A percentile compares a stretch with the other conserved stretches of the same genome.
phyloP scores from a whole-genome alignment of 768 basidiomycete genomes.

The Hirschioporus abietinus region DNA sequence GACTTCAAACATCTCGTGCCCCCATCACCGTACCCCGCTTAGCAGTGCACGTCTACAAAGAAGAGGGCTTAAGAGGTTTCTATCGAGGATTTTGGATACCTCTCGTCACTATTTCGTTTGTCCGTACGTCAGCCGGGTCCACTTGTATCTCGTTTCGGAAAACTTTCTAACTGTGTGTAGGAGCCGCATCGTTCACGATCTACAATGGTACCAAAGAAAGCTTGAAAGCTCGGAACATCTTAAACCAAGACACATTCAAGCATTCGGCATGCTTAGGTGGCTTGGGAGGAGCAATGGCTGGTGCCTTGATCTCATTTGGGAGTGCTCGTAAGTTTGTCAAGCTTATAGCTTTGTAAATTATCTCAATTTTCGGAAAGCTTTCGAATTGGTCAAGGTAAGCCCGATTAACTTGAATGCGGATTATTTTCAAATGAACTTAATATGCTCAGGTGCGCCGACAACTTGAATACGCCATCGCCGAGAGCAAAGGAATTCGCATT shows the following conservation, averaged over 20 bases:
- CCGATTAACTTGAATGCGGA: conserved; percentile 4
- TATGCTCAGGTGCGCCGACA: conserved; percentile 73
- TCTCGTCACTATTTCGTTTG: conserved; percentile 91
- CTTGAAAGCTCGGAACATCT: conserved; percentile 52
- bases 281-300: conserved; percentile 82
- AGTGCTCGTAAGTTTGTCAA: conserved; percentile 70
- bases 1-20: conserved; percentile 80
- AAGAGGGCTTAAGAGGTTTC: conserved; percentile 86
- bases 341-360: conserved; percentile 13
- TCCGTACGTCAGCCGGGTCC: conserved; percentile 58
- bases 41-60: conserved; percentile 67
- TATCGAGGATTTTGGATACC: conserved; percentile 91
- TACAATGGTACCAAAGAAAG: conserved; percentile 80
- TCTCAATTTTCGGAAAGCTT: conserved; percentile 41
- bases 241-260: conserved; percentile 52
- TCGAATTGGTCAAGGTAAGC: conserved; percentile 90
- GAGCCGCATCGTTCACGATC: conserved; percentile 88
- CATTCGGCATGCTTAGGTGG: conserved; percentile 77
- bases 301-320: conserved; percentile 82
- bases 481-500: conserved; percentile 65
- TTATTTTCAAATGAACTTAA: background rate
- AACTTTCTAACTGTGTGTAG: conserved; percentile 30
- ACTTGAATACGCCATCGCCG: conserved; percentile 87
- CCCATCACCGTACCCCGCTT: conserved; percentile 69
- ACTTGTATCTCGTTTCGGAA: conserved; percentile 6